Base-by-base conservation (phyloP, 1,284 basidiomycete genomes). In the Filobasidium uniguttulatum region DNA sequence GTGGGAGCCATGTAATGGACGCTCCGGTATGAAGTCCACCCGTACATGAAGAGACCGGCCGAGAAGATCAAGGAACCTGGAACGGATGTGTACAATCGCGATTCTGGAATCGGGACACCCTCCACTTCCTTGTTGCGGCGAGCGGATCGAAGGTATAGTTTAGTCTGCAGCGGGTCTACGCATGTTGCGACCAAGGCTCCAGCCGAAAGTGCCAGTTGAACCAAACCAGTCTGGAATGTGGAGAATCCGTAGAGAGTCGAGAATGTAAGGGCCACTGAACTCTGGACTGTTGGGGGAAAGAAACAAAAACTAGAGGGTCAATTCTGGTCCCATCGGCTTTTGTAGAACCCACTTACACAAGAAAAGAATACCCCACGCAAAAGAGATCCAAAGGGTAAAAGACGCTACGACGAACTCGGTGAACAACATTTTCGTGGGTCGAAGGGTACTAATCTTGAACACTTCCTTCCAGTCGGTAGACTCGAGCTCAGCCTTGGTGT, bases 401-500 rank as follows among this genome's bases (percentile, higher is more conserved):
- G 51, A 45, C 25, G 51, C 22, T 2, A 58, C 57, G 12, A 55
- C 55, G 19, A 56, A 54, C 29, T 58, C 57, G 22, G 49, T 55
- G 23, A 53, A 44, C 19, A 58, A 48, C 46, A 58, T 48, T 37
- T 55, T 56, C 4, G 48, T 54, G 9, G 83, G 81, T 23, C 83
- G 71, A 1, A 79, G 83, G 57, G 79, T 80, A 7, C 80, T 79
- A 44, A 79, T 75, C 57, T 71, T 77, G 50, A 86, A 77, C 31
- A 33, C n/a, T n/a, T 33, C 10, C 31, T n/a, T 10, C 9, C 9
- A 10, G n/a, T n/a, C n/a, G 9, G 36, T 71, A 20, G 75, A 71
- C 56, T 85, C 77, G 49, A 80, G 75, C 60, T 85, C 82, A 0
- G 77, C 72, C 15, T 73, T 70, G 1, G 82, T 78, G 64, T 82